phyloP scores from a whole-genome alignment of 2,329 filamentous ascomycete genomes.

The Thielaviopsis musarum region DNA sequence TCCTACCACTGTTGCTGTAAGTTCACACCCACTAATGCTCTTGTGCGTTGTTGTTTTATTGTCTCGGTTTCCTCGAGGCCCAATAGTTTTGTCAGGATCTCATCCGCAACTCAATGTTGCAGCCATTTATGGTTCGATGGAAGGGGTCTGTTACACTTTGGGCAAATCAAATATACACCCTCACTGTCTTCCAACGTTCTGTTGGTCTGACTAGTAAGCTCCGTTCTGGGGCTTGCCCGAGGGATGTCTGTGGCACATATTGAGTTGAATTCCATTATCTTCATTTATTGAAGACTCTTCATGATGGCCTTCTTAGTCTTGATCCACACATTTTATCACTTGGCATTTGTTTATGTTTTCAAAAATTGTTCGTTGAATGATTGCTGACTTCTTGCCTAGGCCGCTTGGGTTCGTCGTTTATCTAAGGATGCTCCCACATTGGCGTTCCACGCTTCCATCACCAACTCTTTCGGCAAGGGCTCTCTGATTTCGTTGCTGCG shows the following conservation, averaged over 20 bases:
- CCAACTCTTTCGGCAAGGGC: slow-evolving; percentile 92
- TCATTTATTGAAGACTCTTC: slow-evolving; percentile 31
- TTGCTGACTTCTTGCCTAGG: slow-evolving; percentile 34
- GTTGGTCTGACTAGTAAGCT: slow-evolving; percentile 45
- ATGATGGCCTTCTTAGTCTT: slow-evolving; percentile 96
- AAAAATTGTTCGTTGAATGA: background rate
- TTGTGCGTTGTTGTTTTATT: background rate
- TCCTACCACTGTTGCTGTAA: slow-evolving; percentile 85
- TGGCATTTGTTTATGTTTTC: background rate
- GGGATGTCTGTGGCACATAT: slow-evolving; percentile 65
- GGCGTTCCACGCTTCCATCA: slow-evolving; percentile 87
- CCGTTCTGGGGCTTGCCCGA: slow-evolving; percentile 81
- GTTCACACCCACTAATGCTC: slow-evolving; percentile 26
- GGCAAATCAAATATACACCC: slow-evolving; percentile 63
- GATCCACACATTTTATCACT: slow-evolving; percentile 55
- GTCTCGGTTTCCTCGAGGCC: slow-evolving; percentile 22
- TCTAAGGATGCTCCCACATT: slow-evolving; percentile 88
- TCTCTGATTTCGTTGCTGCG: slow-evolving; percentile 80
- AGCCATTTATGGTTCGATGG: slow-evolving; percentile 43
- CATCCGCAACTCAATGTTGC: slow-evolving; percentile 10
- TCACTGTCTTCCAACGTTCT: slow-evolving; percentile 20
- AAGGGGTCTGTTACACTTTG: slow-evolving; percentile 97
- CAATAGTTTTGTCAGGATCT: slow-evolving; percentile 78
- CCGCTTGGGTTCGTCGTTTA: slow-evolving; percentile 75
- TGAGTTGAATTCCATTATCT: slow-evolving; percentile 89